These are phyloP conservation scores for Castanea sativa DNA, from an alignment of 306 rosid genomes.

Conservation along the genomic window DNA sequence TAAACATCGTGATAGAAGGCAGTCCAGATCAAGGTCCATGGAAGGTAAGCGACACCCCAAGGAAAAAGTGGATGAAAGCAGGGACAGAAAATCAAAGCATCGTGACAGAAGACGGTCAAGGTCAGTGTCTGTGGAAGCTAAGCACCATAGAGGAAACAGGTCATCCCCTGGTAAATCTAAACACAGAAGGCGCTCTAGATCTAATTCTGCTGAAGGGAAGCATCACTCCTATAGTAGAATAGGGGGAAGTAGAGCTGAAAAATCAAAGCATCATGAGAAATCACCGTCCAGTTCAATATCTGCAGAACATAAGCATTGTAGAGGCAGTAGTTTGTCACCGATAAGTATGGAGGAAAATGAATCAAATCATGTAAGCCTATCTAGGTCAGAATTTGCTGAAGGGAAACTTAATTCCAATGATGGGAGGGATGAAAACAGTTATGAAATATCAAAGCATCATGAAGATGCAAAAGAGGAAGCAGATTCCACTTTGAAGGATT, in stretches of 20 bases:
- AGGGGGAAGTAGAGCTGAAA: slow-evolving; percentile 49
- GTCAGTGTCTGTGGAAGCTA: slow-evolving; percentile 59
- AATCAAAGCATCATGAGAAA: slow-evolving; percentile 46
- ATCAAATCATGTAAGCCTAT: slow-evolving; percentile 30
- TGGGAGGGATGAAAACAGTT: slow-evolving; percentile 40
- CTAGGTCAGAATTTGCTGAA: slow-evolving; percentile 44
- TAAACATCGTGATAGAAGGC: slow-evolving; percentile 50
- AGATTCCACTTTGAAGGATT: slow-evolving; percentile 23
- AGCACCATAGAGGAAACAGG: slow-evolving; percentile 38
- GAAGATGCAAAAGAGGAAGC: slow-evolving; percentile 33
- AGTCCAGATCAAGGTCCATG: slow-evolving; percentile 55
- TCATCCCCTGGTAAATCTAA: slow-evolving; percentile 41
- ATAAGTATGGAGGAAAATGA: slow-evolving; percentile 39
- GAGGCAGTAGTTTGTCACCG: slow-evolving; percentile 46
- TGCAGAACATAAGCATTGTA: slow-evolving; percentile 34
- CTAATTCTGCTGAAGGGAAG: slow-evolving; percentile 58
- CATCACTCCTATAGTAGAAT: slow-evolving; percentile 31
- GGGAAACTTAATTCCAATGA: slow-evolving; percentile 37
- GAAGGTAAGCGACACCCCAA: slow-evolving; percentile 50
- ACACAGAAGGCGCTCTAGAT: slow-evolving; percentile 44
- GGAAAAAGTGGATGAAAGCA: slow-evolving; percentile 49
- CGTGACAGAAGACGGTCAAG: slow-evolving; percentile 73
- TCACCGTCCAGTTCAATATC: slow-evolving; percentile 47
- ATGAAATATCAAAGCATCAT: slow-evolving; percentile 27
- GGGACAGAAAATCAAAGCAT: slow-evolving; percentile 66